Percentiles rank a stretch among this genome's conserved stretches.
These are phyloP conservation scores for Backusella sp. DNA, from an alignment of 192 early-diverging fungal species.

Conservation along the genomic window DNA sequence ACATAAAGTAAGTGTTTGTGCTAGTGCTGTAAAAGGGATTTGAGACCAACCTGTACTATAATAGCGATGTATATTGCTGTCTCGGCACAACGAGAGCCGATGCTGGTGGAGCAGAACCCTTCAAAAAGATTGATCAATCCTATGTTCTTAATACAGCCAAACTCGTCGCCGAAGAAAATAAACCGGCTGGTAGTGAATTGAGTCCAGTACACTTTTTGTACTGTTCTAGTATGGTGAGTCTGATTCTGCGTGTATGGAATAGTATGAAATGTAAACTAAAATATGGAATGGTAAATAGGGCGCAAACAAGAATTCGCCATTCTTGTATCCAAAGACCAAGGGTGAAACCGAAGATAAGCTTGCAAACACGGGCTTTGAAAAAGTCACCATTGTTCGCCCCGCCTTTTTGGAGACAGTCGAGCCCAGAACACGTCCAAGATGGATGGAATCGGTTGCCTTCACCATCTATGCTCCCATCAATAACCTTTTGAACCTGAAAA, in stretches of 20 bases:
- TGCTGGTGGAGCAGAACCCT: constrained; percentile 64
- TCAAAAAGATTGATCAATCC: constrained; percentile 76
- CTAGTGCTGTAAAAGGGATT: neutral
- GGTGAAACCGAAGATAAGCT: constrained; percentile 74
- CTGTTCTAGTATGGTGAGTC: constrained; percentile 41
- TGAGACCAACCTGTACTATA: constrained; percentile 24
- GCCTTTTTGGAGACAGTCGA: constrained; percentile 48
- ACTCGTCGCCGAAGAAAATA: constrained; percentile 50
- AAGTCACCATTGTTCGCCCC: constrained; percentile 65
- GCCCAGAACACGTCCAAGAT: constrained; percentile 19
- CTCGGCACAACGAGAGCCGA: constrained; percentile 69
- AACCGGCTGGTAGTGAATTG: constrained; percentile 22
- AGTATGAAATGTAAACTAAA: constrained; percentile 42
- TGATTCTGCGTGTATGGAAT: neutral
- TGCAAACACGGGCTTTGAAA: constrained; percentile 58
- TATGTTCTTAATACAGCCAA: constrained; percentile 71
- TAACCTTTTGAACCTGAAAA: neutral
- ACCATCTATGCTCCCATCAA: neutral
- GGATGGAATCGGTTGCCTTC: constrained; percentile 4
- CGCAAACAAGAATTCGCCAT: constrained; percentile 52
- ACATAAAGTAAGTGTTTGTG: constrained; percentile 42
- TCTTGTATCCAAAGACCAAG: constrained; percentile 76
- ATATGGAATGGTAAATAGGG: constrained; percentile 54
- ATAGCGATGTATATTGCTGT: constrained; percentile 67
- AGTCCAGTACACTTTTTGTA: constrained; percentile 53